Percentiles rank a stretch among this genome's conserved stretches.
Conservation (phyloP, 768 basidiomycete species). For the Polyporus arcularius region DNA sequence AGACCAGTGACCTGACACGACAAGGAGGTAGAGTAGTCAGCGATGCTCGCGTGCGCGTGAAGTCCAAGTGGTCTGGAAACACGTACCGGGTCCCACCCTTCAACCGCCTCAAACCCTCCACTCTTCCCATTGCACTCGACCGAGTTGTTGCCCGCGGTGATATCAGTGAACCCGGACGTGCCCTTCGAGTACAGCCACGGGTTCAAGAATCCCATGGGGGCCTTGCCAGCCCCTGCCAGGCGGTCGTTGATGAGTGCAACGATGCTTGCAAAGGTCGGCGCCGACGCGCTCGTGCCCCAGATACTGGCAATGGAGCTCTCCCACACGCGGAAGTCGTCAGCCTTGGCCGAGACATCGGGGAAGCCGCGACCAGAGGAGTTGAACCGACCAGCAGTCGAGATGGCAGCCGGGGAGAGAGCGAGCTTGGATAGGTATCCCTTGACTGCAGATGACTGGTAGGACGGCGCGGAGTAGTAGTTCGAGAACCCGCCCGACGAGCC, state of each 20-base stretch:
- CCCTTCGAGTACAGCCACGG: constrained; percentile 35
- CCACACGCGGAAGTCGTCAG: constrained; percentile 32
- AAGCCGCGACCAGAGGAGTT: constrained; percentile 42
- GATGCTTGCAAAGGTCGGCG: constrained; percentile 36
- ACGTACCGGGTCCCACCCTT: constrained; percentile 35
- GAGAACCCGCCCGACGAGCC: constrained; percentile 79
- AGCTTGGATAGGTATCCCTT: constrained; percentile 44
- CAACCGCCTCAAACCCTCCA: constrained; percentile 32
- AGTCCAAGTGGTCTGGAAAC: neutral
- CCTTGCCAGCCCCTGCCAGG: constrained; percentile 30
- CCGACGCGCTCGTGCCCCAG: constrained; percentile 35
- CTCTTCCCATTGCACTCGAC: constrained; percentile 36
- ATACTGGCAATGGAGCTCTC: constrained; percentile 21
- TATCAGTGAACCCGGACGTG: constrained; percentile 32
- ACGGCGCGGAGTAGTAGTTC: constrained; percentile 55
- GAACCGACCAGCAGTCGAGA: constrained; percentile 45
- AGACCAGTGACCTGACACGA: constrained; percentile 29
- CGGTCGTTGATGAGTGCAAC: constrained; percentile 37
- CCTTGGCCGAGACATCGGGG: constrained; percentile 49
- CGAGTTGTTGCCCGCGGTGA: constrained; percentile 33
- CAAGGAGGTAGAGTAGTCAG: neutral
- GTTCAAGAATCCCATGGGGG: constrained; percentile 38
- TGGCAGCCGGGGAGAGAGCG: constrained; percentile 47
- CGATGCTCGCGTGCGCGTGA: neutral
- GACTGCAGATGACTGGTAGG: constrained; percentile 54